Conservation (phyloP, 2,329 filamentous ascomycete genomes). For the Arthrobotrys megalospora region DNA sequence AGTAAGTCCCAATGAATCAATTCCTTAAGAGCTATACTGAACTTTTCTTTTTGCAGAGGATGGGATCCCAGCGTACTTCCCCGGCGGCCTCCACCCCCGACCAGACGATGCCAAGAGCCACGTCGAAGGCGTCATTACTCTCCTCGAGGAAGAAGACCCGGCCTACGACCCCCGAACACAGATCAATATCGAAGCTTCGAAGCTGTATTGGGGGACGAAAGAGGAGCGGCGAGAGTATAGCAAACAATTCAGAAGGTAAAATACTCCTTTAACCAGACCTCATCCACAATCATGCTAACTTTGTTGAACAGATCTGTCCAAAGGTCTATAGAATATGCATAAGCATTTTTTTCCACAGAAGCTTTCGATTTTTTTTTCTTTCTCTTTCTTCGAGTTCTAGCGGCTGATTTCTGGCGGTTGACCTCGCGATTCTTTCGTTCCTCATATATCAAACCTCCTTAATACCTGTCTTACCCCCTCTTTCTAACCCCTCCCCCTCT, state of each 20-base stretch:
- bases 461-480: no score
- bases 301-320: conserved; percentile 47
- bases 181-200: conserved; percentile 87
- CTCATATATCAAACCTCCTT: no score
- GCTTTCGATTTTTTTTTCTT: conserved; percentile 3
- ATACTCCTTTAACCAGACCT: neutral
- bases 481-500: neutral
- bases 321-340: conserved; percentile 60
- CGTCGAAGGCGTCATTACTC: conserved; percentile 83
- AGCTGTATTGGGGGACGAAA: conserved; percentile 85
- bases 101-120: conserved; percentile 85
- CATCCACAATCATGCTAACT: neutral
- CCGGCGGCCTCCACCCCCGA: conserved; percentile 69
- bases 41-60: conserved; percentile 67
- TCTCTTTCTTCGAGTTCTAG: neutral
- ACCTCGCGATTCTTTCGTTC: no score
- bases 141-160: conserved; percentile 88
- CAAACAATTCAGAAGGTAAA: conserved; percentile 81
- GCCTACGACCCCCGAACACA: conserved; percentile 91
- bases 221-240: conserved; percentile 89
- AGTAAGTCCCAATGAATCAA: conserved; percentile 65
- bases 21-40: conserved; percentile 8
- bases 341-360: neutral
- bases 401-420: no score
- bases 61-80: conserved; percentile 86